These are phyloP conservation scores for Nothophaeocryptopus gaeumannii DNA, from an alignment of 2,329 filamentous ascomycete genomes.

Conservation along the genomic window DNA sequence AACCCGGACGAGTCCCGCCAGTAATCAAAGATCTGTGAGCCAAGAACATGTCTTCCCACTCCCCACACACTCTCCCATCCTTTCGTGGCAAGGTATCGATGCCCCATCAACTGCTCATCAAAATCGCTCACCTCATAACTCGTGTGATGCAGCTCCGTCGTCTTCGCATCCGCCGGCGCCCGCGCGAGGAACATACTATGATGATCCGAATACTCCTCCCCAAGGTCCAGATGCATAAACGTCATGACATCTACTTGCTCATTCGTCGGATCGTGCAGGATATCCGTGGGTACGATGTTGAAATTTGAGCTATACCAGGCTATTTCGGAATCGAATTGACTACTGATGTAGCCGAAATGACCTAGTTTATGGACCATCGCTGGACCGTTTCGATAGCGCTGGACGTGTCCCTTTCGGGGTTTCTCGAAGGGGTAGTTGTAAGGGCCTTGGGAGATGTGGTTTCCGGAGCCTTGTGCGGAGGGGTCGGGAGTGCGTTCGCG, in stretches of 20 bases:
- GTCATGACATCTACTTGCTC: conserved; percentile 17
- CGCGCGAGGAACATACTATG: conserved; percentile 53
- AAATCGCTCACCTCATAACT: conserved; percentile 70
- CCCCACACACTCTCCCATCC: conserved; percentile 66
- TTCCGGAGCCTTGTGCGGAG: neutral
- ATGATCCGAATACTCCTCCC: conserved; percentile 52
- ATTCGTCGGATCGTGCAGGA: conserved; percentile 20
- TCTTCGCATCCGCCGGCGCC: conserved; percentile 26
- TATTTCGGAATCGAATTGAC: conserved; percentile 35
- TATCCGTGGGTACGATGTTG: conserved; percentile 43
- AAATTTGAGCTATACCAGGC: conserved; percentile 42
- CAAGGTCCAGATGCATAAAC: conserved; percentile 57
- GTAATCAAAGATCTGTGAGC: conserved; percentile 61
- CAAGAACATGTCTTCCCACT: conserved; percentile 52
- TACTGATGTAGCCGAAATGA: conserved; percentile 40
- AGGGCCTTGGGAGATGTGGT: conserved; percentile 1
- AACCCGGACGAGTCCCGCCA: conserved; percentile 49
- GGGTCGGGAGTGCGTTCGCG: neutral
- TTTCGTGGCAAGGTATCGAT: conserved; percentile 48
- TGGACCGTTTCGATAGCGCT: conserved; percentile 12
- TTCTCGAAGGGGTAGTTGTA: conserved; percentile 12
- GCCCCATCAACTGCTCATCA: conserved; percentile 67
- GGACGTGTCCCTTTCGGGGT: conserved; percentile 10
- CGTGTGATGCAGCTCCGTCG: conserved; percentile 58
- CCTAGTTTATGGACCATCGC: conserved; percentile 33